Conservation (phyloP, 2,329 filamentous ascomycete species). For the Neospermospora avenae region DNA sequence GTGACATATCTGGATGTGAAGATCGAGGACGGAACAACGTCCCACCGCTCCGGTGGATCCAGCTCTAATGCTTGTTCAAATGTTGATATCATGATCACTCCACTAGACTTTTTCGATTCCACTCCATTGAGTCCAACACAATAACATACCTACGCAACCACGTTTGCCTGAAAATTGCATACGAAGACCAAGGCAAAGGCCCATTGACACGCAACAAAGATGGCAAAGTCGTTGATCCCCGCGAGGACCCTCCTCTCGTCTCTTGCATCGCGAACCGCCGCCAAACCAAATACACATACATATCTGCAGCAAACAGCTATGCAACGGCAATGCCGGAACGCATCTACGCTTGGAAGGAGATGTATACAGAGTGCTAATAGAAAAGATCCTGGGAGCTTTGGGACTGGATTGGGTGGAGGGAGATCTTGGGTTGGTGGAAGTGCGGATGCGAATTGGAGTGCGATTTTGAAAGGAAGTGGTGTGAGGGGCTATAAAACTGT, state of each 20-base stretch:
- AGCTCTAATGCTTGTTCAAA: background rate
- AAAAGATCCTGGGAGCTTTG: background rate
- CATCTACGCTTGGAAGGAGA: background rate
- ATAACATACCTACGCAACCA: background rate
- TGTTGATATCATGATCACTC: background rate
- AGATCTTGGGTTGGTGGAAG: background rate
- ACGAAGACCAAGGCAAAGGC: background rate
- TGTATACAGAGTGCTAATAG: background rate
- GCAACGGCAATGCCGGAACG: background rate
- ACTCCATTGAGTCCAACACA: background rate
- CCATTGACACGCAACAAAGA: background rate
- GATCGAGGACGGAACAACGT: background rate
- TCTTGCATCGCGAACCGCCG: constrained; percentile 13
- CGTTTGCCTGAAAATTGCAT: background rate
- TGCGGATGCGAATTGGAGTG: background rate
- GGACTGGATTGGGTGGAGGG: background rate
- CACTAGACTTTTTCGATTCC: background rate
- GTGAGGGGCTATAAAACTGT: constrained; percentile 33
- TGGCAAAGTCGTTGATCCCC: constrained; percentile 27
- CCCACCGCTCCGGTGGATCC: background rate
- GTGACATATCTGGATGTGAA: too few relatives aligned
- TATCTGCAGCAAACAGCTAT: background rate
- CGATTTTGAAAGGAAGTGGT: background rate
- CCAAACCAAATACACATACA: background rate
- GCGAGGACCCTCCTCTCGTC: constrained; percentile 25